A percentile compares a stretch with the other conserved stretches of the same genome.
Evolutionary conservation across 768 basidiomycete genomes (phyloP).

Genomic region (Mycena floridula): DNA sequence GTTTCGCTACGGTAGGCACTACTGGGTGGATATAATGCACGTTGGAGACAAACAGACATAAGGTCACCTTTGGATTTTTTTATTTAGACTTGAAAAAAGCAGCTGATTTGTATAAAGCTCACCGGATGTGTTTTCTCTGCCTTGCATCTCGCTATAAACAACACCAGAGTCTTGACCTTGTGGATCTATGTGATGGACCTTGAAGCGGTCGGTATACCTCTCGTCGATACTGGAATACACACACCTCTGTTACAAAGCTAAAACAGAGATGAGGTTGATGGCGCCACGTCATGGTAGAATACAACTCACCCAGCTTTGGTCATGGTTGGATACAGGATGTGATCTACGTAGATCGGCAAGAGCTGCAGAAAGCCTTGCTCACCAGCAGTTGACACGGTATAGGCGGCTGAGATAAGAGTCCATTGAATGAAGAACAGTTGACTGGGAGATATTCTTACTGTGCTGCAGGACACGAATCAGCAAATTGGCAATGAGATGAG

Average conservation of each 20-base stretch:
- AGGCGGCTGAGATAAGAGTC: too few relatives aligned
- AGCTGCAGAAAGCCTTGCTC: constrained; percentile 86
- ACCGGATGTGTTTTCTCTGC: constrained; percentile 85
- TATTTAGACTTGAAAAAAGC: background rate
- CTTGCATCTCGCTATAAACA: constrained; percentile 97
- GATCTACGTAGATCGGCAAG: constrained; percentile 88
- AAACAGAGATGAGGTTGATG: too few relatives aligned
- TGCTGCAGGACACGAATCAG: too few relatives aligned
- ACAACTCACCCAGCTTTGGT: constrained; percentile 77
- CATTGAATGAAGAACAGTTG: too few relatives aligned
- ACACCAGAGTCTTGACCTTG: constrained; percentile 92
- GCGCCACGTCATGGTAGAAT: too few relatives aligned
- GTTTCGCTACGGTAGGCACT: constrained; percentile 97
- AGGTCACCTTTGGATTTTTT: too few relatives aligned
- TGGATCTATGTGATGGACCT: constrained; percentile 93
- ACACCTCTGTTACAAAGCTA: constrained; percentile 56
- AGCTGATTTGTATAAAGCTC: constrained; percentile 55
- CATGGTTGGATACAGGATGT: constrained; percentile 94
- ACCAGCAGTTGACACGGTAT: constrained; percentile 94
- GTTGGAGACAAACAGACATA: constrained; percentile 52
- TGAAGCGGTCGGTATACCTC: constrained; percentile 1
- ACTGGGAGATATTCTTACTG: too few relatives aligned
- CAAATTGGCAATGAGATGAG: too few relatives aligned
- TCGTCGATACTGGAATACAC: constrained; percentile 10
- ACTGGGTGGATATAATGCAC: constrained; percentile 68